Conservation (phyloP, 352 stramenopile species). For the Phytophthora europaea region DNA sequence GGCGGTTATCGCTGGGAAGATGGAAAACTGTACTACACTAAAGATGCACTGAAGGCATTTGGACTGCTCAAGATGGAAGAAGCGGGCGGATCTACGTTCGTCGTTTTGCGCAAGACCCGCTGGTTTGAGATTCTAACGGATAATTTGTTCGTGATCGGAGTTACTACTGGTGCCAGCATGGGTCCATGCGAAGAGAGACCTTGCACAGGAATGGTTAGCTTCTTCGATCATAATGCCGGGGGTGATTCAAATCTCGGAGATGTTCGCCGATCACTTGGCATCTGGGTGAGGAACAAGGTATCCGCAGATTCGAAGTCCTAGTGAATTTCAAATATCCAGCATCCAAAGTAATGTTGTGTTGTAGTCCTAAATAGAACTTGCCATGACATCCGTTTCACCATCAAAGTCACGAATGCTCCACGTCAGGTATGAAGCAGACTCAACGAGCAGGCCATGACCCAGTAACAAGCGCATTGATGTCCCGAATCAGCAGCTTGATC, state of each 20-base stretch:
- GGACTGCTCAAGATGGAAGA: conserved; percentile 26
- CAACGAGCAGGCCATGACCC: not conserved
- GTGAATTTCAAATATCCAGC: not conserved
- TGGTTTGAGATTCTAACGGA: conserved; percentile 13
- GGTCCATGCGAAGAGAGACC: not conserved
- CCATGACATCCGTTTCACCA: not conserved
- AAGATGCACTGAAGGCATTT: conserved; percentile 25
- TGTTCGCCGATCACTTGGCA: conserved; percentile 1
- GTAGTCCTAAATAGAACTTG: not conserved
- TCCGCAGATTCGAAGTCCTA: not conserved
- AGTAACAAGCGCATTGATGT: not conserved
- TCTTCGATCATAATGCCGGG: conserved; percentile 1
- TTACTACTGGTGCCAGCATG: not conserved
- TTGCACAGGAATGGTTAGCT: not conserved
- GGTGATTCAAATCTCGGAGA: not conserved
- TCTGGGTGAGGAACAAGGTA: conserved; percentile 8
- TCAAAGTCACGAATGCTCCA: not conserved
- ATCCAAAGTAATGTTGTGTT: not conserved
- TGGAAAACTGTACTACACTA: conserved; percentile 21
- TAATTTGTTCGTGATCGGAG: conserved; percentile 6
- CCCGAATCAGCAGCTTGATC: not conserved
- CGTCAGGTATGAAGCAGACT: not conserved
- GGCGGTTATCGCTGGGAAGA: conserved; percentile 24
- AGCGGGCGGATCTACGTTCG: conserved; percentile 8
- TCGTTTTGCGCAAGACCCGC: conserved; percentile 14